A percentile compares a stretch with the other conserved stretches of the same genome.
Evolutionary conservation across 768 basidiomycete genomes (phyloP).

Genomic region (Leccinum arenicola): DNA sequence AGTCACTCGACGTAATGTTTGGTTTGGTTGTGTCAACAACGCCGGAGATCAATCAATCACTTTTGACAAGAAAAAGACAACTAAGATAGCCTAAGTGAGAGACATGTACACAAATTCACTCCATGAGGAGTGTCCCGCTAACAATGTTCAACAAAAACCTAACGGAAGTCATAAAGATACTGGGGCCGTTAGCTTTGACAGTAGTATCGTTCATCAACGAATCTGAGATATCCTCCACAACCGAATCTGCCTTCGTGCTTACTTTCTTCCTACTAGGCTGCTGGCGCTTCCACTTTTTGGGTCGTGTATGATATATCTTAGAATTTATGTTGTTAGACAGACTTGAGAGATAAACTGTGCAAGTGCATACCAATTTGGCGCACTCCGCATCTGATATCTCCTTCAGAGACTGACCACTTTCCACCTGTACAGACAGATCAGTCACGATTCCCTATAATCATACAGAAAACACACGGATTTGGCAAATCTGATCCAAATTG

Average conservation of each 20-base stretch:
- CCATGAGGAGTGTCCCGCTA: not conserved
- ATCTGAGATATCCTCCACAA: not conserved
- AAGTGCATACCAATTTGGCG: not conserved
- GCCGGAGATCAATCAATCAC: not conserved
- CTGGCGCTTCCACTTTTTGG: not conserved
- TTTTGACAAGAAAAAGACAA: not conserved
- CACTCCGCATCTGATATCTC: not conserved
- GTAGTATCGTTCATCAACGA: not conserved
- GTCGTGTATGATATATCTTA: not conserved
- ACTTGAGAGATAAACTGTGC: not conserved
- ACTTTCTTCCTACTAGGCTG: not conserved
- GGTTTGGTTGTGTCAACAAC: constrained; percentile 20
- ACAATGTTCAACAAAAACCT: constrained; percentile 6
- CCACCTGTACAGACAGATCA: constrained; percentile 10
- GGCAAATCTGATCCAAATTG: constrained; percentile 14
- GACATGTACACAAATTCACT: not conserved
- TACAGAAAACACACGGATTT: constrained; percentile 1
- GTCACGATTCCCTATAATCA: not conserved
- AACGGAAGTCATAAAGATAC: not conserved
- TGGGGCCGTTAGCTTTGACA: not conserved
- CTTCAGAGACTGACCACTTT: constrained; percentile 6
- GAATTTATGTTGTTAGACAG: not conserved
- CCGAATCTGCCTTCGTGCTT: not conserved
- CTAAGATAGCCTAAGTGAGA: not conserved
- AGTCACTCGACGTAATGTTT: constrained; percentile 12